Conservation (phyloP, 2,329 filamentous ascomycete genomes). For the Alternaria tenuissima region DNA sequence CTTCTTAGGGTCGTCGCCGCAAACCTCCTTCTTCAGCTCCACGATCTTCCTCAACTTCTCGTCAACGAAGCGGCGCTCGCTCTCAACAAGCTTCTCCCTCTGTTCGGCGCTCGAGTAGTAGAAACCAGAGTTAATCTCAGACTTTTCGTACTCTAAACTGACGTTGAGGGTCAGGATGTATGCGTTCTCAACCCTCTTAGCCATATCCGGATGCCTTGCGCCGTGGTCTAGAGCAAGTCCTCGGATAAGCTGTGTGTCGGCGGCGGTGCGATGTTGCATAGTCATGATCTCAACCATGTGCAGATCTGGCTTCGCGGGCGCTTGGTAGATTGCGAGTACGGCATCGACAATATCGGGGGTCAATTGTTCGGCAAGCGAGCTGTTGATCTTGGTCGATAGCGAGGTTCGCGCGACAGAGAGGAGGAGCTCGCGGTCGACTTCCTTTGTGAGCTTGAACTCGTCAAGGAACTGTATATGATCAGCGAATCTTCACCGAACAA, state of each 20-base stretch:
- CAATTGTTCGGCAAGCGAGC: conserved; percentile 84
- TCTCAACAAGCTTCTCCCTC: conserved; percentile 97
- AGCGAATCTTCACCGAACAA: conserved; percentile 1
- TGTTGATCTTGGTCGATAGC: conserved; percentile 93
- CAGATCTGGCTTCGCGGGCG: conserved; percentile 90
- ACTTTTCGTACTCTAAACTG: conserved; percentile 98
- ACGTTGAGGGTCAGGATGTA: conserved; percentile 96
- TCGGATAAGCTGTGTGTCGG: conserved; percentile 94
- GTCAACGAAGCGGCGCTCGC: conserved; percentile 93
- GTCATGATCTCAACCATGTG: conserved; percentile 99
- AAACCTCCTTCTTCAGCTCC: conserved; percentile 96
- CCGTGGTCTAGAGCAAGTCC: conserved; percentile 94
- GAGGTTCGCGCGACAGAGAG: conserved; percentile 93
- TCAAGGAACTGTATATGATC: conserved; percentile 77
- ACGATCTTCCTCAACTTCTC: conserved; percentile 97
- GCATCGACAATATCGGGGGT: conserved; percentile 96
- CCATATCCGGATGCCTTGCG: conserved; percentile 97
- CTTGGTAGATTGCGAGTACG: conserved; percentile 90
- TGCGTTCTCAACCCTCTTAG: conserved; percentile 93
- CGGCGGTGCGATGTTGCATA: conserved; percentile 97
- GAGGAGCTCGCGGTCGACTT: conserved; percentile 92
- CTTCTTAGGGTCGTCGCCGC: conserved; percentile 91
- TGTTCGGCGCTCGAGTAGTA: conserved; percentile 98
- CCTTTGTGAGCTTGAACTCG: conserved; percentile 84
- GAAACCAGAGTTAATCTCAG: conserved; percentile 98